These are phyloP conservation scores for Fragaria vesca DNA, from an alignment of 306 rosid genomes.

Conservation along the genomic window DNA sequence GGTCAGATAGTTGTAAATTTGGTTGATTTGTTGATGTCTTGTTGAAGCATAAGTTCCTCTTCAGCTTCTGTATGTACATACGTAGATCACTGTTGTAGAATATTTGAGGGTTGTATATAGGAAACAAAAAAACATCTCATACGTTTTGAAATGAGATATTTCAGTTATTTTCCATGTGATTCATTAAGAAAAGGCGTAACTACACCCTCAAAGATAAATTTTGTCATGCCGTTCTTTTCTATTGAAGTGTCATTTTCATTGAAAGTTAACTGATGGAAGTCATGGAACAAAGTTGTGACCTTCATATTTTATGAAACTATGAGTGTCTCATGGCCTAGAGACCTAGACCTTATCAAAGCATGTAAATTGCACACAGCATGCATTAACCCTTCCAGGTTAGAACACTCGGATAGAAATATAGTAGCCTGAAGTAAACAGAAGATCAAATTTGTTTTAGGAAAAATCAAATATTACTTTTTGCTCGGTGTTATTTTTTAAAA, in stretches of 20 bases:
- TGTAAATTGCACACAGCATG: background rate
- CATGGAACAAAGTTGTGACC: background rate
- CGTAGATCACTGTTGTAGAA: background rate
- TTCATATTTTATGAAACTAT: background rate
- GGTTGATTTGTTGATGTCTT: background rate
- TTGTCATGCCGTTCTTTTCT: no score
- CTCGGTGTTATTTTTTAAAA: no score
- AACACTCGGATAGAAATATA: no score
- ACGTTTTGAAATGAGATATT: background rate
- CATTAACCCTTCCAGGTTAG: no score
- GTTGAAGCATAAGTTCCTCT: background rate
- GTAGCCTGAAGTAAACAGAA: no score
- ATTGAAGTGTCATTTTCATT: no score
- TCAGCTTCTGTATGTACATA: background rate
- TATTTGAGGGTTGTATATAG: background rate
- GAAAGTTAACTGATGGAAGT: background rate
- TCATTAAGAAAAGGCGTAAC: background rate
- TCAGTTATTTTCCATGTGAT: no score
- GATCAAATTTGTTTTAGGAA: no score
- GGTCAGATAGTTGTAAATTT: slow-evolving; percentile 33
- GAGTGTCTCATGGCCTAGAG: background rate
- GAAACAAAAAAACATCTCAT: background rate
- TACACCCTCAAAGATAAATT: background rate
- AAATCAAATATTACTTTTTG: no score
- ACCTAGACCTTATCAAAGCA: background rate